Evolutionary conservation across 257 asterid species (phyloP).

Genomic region (Jaltomata sinuosa): DNA sequence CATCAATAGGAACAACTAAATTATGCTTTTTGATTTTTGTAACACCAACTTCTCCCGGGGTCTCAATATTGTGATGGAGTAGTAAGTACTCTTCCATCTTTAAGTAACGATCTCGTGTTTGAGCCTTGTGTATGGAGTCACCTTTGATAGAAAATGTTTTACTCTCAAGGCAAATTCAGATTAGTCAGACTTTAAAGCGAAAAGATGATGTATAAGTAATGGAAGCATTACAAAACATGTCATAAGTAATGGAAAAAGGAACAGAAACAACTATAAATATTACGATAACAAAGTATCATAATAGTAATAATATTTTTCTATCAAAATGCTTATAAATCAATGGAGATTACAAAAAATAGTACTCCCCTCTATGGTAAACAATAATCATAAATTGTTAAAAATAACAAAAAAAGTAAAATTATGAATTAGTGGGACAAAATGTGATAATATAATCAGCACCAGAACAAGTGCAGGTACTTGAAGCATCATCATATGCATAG

Average conservation of each 20-base stretch:
- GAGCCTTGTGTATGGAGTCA: too few species aligned
- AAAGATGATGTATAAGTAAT: too few species aligned
- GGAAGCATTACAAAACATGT: too few species aligned
- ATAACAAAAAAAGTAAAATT: neutral
- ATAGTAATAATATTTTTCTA: neutral
- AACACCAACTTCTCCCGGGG: neutral
- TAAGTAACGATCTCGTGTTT: too few species aligned
- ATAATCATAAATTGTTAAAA: neutral
- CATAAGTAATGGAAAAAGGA: too few species aligned
- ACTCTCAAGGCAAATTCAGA: too few species aligned
- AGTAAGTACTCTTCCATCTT: too few species aligned
- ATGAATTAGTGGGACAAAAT: conserved; percentile 49
- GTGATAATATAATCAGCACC: conserved; percentile 65
- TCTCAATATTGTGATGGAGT: too few species aligned
- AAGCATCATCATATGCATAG: conserved; percentile 78
- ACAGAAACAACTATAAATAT: too few species aligned
- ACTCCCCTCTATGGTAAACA: neutral
- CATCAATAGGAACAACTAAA: neutral
- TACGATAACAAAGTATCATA: too few species aligned
- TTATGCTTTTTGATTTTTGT: neutral
- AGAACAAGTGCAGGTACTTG: conserved; percentile 72
- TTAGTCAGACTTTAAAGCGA: too few species aligned
- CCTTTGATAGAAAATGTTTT: too few species aligned
- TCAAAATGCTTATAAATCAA: neutral
- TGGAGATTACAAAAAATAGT: neutral